Evolutionary conservation across 495 filamentous ascomycete species (phyloP).

Genomic region (Immersiella caudata): DNA sequence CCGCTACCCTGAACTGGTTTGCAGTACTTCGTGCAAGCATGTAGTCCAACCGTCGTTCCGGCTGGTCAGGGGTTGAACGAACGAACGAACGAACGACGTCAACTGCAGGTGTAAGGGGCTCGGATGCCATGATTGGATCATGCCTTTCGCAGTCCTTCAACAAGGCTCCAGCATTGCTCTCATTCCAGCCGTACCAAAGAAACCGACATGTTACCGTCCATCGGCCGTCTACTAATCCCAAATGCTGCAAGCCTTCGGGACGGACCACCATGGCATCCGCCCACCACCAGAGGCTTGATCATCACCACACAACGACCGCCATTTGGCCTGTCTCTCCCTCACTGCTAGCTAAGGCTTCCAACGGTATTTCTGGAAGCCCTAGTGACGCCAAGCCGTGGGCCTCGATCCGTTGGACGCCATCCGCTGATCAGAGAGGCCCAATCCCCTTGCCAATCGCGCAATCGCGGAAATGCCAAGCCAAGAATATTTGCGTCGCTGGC

Average conservation of each 20-base stretch:
- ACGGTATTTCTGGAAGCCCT: slow-evolving; percentile 18
- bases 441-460: slow-evolving; percentile 15
- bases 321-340: slow-evolving; percentile 4
- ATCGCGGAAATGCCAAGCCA: slow-evolving; percentile 7
- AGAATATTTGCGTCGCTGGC: background rate
- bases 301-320: background rate
- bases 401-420: slow-evolving; percentile 6
- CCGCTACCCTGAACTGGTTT: background rate
- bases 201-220: background rate
- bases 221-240: background rate
- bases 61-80: background rate
- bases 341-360: slow-evolving; percentile 12
- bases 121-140: background rate
- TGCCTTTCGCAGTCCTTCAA: background rate
- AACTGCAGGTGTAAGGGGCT: background rate
- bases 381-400: slow-evolving; percentile 8
- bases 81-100: background rate
- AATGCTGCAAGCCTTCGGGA: background rate
- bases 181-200: background rate
- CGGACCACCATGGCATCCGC: background rate
- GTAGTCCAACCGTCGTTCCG: background rate
- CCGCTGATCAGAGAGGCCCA: slow-evolving; percentile 10
- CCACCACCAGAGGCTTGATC: background rate
- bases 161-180: background rate
- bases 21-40: background rate